Percentiles rank a stretch among this genome's conserved stretches.
phyloP scores from a whole-genome alignment of 1,284 basidiomycete species.

The Heterobasidion parviporum region DNA sequence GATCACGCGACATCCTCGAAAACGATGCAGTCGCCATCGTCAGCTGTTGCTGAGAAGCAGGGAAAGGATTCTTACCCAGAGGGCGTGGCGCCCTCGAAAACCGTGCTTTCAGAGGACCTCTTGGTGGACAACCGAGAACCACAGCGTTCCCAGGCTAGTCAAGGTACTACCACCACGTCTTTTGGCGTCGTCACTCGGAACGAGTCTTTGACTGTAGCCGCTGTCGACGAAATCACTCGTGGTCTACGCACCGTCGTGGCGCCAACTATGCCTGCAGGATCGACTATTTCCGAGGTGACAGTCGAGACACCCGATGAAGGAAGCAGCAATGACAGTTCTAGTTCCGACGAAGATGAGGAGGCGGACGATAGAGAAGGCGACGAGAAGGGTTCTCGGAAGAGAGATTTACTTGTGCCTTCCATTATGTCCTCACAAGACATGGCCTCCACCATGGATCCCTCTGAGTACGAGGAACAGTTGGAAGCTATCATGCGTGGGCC shows the following conservation, averaged over 20 bases:
- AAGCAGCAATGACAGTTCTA: slow-evolving; percentile 24
- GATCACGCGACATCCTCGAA: too few species aligned
- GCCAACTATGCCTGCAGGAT: slow-evolving; percentile 15
- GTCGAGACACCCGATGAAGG: slow-evolving; percentile 24
- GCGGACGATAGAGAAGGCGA: slow-evolving; percentile 1
- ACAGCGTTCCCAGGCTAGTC: too few species aligned
- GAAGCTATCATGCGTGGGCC: slow-evolving; percentile 42
- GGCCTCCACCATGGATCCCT: slow-evolving; percentile 9
- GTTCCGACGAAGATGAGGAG: slow-evolving; percentile 11
- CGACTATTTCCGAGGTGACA: slow-evolving; percentile 20
- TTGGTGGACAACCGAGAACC: too few species aligned
- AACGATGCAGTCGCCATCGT: too few species aligned
- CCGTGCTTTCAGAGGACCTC: too few species aligned
- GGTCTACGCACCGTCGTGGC: background rate
- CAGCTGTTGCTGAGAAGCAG: too few species aligned
- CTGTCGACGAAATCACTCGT: background rate
- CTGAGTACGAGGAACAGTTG: slow-evolving; percentile 26
- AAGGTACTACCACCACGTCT: background rate
- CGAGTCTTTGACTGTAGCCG: background rate
- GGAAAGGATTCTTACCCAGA: too few species aligned
- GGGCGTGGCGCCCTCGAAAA: too few species aligned
- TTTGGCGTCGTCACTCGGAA: background rate
- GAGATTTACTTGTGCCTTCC: background rate
- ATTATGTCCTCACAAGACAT: background rate
- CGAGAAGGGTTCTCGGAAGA: background rate